Percentiles rank a stretch among this genome's conserved stretches.
These are phyloP conservation scores for Pyrenophora teres DNA, from an alignment of 2,329 filamentous ascomycete species.

Conservation along the genomic window DNA sequence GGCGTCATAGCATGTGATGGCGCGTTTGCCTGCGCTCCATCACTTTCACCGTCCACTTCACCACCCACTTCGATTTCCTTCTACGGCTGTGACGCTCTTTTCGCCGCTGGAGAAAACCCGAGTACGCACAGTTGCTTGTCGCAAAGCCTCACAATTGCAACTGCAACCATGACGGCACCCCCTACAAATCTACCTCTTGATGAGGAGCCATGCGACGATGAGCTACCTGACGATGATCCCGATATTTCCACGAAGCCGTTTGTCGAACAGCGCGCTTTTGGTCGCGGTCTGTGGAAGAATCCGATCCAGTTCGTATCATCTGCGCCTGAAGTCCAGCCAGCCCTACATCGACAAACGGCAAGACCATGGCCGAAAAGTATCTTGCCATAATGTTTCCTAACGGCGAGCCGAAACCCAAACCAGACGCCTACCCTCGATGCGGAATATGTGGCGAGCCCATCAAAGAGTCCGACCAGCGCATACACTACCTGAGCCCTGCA, in stretches of 20 bases:
- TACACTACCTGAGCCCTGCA: conserved; percentile 65
- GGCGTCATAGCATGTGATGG: conserved; percentile 40
- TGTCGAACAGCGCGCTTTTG: conserved; percentile 63
- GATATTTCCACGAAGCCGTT: conserved; percentile 65
- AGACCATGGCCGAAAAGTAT: conserved; percentile 65
- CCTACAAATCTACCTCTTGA: conserved; percentile 2
- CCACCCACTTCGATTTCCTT: background rate
- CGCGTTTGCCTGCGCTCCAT: conserved; percentile 21
- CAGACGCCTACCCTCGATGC: conserved; percentile 32
- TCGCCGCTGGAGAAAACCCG: conserved; percentile 11
- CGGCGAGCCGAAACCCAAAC: conserved; percentile 26
- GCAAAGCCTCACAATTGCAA: background rate
- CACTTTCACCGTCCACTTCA: conserved; percentile 7
- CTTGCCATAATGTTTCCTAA: conserved; percentile 68
- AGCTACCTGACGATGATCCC: conserved; percentile 44
- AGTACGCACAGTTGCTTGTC: no score
- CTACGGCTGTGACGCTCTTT: conserved; percentile 12
- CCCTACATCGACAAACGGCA: conserved; percentile 51
- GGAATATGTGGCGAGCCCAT: conserved; percentile 46
- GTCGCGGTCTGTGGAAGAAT: conserved; percentile 64
- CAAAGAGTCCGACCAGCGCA: conserved; percentile 29
- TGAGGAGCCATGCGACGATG: conserved; percentile 20
- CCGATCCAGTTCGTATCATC: conserved; percentile 65
- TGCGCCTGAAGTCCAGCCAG: conserved; percentile 30
- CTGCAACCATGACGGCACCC: conserved; percentile 14